A percentile compares a stretch with the other conserved stretches of the same genome.
phyloP scores from a whole-genome alignment of 352 stramenopile genomes.

The Phytophthora sojae region DNA sequence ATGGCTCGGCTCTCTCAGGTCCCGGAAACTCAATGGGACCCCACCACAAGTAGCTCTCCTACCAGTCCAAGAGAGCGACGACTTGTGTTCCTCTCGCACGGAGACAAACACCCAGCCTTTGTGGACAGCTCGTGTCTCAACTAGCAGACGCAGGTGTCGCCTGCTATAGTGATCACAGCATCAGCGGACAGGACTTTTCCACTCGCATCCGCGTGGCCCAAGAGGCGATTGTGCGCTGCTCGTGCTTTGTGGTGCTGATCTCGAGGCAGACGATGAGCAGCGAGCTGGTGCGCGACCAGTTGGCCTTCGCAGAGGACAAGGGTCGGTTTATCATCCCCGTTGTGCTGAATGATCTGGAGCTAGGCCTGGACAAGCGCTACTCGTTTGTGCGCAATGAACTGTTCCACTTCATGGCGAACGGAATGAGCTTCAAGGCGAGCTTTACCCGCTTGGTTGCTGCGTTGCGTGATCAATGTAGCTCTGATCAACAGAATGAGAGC shows the following conservation, averaged over 20 bases:
- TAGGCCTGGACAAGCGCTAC: constrained; percentile 74
- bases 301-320: constrained; percentile 80
- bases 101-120: constrained; percentile 23
- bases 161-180: constrained; percentile 27
- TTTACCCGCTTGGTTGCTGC: constrained; percentile 31
- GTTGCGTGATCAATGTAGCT: constrained; percentile 1
- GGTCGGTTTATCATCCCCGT: constrained; percentile 68
- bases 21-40: background rate
- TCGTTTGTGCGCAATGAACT: constrained; percentile 68
- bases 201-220: constrained; percentile 30
- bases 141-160: constrained; percentile 8
- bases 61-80: constrained; percentile 9
- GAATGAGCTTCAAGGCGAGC: constrained; percentile 56
- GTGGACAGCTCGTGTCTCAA: constrained; percentile 16
- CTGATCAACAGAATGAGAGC: constrained; percentile 5
- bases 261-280: constrained; percentile 61
- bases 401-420: constrained; percentile 64
- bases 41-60: background rate
- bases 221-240: constrained; percentile 74
- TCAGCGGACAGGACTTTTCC: constrained; percentile 26
- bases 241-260: constrained; percentile 67
- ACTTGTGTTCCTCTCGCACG: constrained; percentile 31
- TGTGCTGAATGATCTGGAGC: constrained; percentile 62
- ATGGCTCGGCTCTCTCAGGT: constrained; percentile 4
- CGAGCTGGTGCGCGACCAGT: constrained; percentile 69